These are phyloP conservation scores for Lolium multiflorum DNA, from an alignment of 176 grass and related monocot genomes.

Conservation along the genomic window DNA sequence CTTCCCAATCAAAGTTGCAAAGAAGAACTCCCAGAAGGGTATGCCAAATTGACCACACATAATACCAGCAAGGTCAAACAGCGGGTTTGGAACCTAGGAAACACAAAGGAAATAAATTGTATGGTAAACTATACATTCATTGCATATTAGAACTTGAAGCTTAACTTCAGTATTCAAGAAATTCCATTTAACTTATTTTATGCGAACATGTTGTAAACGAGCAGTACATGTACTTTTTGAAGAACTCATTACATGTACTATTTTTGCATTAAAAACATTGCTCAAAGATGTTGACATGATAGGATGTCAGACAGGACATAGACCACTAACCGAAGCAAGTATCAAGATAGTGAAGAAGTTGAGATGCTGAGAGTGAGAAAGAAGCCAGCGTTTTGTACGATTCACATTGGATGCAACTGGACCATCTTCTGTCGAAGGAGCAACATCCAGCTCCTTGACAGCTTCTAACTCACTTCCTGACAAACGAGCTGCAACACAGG, in stretches of 20 bases:
- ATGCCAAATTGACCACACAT: constrained; percentile 99
- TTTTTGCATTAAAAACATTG: background rate
- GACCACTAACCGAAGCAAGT: constrained; percentile 85
- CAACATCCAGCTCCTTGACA: constrained; percentile 68
- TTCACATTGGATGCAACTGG: constrained; percentile 65
- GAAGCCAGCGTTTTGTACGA: constrained; percentile 77
- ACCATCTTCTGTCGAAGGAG: constrained; percentile 71
- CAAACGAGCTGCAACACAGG: constrained; percentile 64
- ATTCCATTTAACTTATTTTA: constrained; percentile 16
- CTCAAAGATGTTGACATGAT: constrained; percentile 3
- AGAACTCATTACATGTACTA: background rate
- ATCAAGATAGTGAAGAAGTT: constrained; percentile 94
- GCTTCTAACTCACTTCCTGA: constrained; percentile 78
- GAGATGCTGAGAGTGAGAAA: constrained; percentile 85
- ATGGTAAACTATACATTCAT: constrained; percentile 7
- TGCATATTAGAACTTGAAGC: background rate
- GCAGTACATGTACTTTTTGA: background rate
- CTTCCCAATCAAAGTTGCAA: constrained; percentile 90
- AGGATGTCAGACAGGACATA: background rate
- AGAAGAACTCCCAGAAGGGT: constrained; percentile 97
- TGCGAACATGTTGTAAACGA: background rate
- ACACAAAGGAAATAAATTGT: constrained; percentile 18
- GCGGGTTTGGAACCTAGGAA: constrained; percentile 85
- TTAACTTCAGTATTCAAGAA: background rate
- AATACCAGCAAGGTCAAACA: constrained; percentile 98